Percentiles rank a stretch among this genome's conserved stretches.
Evolutionary conservation across 1,284 basidiomycete species (phyloP).

Genomic region (Rugosomyces carneus): DNA sequence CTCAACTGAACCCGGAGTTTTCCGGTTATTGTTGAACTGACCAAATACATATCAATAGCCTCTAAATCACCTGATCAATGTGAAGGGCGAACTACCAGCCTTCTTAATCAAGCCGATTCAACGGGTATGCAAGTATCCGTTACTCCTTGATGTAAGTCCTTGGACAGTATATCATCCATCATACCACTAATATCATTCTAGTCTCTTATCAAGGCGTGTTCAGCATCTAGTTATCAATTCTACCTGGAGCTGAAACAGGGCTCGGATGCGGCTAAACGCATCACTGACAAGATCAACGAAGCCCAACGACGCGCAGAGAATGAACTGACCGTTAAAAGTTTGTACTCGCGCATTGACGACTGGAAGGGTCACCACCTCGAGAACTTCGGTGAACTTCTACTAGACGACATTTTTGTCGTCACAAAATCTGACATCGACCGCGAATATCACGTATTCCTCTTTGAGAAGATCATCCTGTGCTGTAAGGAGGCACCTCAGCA

Average conservation of each 20-base stretch:
- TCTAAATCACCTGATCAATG: constrained; percentile 72
- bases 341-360: constrained; percentile 90
- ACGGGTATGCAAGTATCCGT: constrained; percentile 88
- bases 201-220: constrained; percentile 76
- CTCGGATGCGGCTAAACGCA: constrained; percentile 82
- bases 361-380: constrained; percentile 98
- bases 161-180: constrained; percentile 14
- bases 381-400: constrained; percentile 88
- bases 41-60: constrained; percentile 46
- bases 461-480: constrained; percentile 98
- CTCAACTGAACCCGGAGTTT: constrained; percentile 23
- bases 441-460: constrained; percentile 98
- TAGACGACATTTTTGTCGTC: constrained; percentile 94
- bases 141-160: constrained; percentile 73
- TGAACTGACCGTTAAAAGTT: constrained; percentile 79
- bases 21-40: constrained; percentile 20
- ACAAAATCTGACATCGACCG: constrained; percentile 95
- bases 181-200: constrained; percentile 24
- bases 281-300: constrained; percentile 96
- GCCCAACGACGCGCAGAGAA: constrained; percentile 87
- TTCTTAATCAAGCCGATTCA: constrained; percentile 91
- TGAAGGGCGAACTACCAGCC: constrained; percentile 84
- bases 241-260: constrained; percentile 83
- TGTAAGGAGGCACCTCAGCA: constrained; percentile 79
- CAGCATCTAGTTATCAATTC: constrained; percentile 59